Percentiles rank a stretch among this genome's conserved stretches.
These are phyloP conservation scores for Arthrinium puccinioides DNA, from an alignment of 2,329 filamentous ascomycete genomes.

Conservation along the genomic window DNA sequence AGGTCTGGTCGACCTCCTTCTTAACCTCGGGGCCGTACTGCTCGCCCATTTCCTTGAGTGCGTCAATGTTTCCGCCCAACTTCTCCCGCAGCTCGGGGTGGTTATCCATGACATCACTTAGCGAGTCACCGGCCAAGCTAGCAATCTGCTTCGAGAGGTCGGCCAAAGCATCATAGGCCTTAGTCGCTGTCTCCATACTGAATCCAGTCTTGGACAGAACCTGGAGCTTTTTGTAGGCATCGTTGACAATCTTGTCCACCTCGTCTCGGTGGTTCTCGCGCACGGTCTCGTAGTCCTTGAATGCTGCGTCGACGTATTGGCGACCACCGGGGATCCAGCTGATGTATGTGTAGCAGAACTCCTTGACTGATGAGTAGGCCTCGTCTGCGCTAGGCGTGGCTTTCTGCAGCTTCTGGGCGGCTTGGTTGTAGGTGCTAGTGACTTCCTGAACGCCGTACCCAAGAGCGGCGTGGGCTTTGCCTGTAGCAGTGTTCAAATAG, in stretches of 20 bases:
- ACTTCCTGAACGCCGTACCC: slow-evolving; percentile 46
- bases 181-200: slow-evolving; percentile 53
- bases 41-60: slow-evolving; percentile 63
- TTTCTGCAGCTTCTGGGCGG: slow-evolving; percentile 53
- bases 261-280: slow-evolving; percentile 61
- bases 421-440: slow-evolving; percentile 51
- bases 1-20: slow-evolving; percentile 68
- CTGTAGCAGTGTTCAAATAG: neutral
- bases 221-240: slow-evolving; percentile 62
- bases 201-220: slow-evolving; percentile 51
- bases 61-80: slow-evolving; percentile 59
- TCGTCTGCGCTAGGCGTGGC: slow-evolving; percentile 59
- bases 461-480: slow-evolving; percentile 19
- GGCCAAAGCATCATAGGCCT: slow-evolving; percentile 55
- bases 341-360: slow-evolving; percentile 62
- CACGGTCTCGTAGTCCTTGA: slow-evolving; percentile 63
- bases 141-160: slow-evolving; percentile 54
- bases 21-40: slow-evolving; percentile 69
- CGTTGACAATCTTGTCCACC: slow-evolving; percentile 59
- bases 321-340: slow-evolving; percentile 65
- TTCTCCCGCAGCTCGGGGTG: slow-evolving; percentile 68
- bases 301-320: slow-evolving; percentile 60
- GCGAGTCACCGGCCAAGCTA: slow-evolving; percentile 54
- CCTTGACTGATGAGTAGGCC: slow-evolving; percentile 57
- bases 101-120: slow-evolving; percentile 61